Conservation (phyloP, 306 rosid species). For the Cyclanthera cordifolia region DNA sequence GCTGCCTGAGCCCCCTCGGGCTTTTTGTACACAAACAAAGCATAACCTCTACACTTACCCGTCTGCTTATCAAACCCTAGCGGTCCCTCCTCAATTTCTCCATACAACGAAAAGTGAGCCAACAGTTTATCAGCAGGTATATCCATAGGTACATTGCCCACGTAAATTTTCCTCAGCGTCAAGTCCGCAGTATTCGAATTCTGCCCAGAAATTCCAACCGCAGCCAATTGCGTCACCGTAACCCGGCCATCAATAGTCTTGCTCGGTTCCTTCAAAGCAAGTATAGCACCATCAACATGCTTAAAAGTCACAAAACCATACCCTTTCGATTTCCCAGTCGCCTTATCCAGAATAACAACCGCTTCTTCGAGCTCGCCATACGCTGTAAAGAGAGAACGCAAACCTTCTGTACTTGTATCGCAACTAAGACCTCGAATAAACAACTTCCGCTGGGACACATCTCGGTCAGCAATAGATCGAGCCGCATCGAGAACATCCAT, state of each 20-base stretch:
- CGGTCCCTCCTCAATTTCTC: slow-evolving; percentile 94
- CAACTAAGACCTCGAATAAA: slow-evolving; percentile 93
- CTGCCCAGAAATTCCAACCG: slow-evolving; percentile 45
- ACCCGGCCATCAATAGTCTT: slow-evolving; percentile 92
- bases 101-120: slow-evolving; percentile 59
- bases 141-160: slow-evolving; percentile 79
- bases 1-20: slow-evolving; percentile 85
- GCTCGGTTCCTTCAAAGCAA: slow-evolving; percentile 87
- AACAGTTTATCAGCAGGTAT: slow-evolving; percentile 68
- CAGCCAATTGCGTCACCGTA: slow-evolving; percentile 94
- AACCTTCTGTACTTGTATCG: slow-evolving; percentile 88
- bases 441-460: slow-evolving; percentile 76
- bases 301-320: slow-evolving; percentile 81
- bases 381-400: slow-evolving; percentile 74
- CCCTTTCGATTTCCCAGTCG: slow-evolving; percentile 72
- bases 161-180: slow-evolving; percentile 63
- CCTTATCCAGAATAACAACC: slow-evolving; percentile 70
- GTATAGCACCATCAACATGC: slow-evolving; percentile 77
- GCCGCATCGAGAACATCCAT: slow-evolving; percentile 65
- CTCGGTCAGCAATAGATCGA: slow-evolving; percentile 57
- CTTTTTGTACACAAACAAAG: slow-evolving; percentile 71
- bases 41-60: slow-evolving; percentile 78
- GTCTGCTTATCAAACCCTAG: slow-evolving; percentile 91
- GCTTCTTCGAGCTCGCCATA: slow-evolving; percentile 93
- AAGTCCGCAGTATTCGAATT: slow-evolving; percentile 30